Evolutionary conservation across 352 stramenopile genomes (phyloP).

Genomic region (Peronospora farinosa): DNA sequence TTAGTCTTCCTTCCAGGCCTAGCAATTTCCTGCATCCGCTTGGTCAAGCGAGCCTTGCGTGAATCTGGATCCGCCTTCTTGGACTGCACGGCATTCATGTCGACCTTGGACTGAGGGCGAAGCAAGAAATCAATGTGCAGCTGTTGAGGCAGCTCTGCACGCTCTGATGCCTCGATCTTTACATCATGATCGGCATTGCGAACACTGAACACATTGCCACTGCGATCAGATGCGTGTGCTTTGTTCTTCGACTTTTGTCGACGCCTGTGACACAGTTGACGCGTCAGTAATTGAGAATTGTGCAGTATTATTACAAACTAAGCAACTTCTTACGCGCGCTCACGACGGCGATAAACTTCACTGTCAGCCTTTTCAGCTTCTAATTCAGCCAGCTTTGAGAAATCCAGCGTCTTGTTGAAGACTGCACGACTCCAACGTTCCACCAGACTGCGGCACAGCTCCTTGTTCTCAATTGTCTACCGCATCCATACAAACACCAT

Average conservation of each 20-base stretch:
- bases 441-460: constrained; percentile 75
- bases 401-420: constrained; percentile 87
- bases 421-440: constrained; percentile 84
- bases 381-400: constrained; percentile 77
- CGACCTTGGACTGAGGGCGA: constrained; percentile 75
- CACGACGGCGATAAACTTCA: constrained; percentile 56
- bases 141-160: constrained; percentile 61
- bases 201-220: constrained; percentile 48
- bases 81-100: constrained; percentile 47
- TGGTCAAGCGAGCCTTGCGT: constrained; percentile 73
- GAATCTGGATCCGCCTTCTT: constrained; percentile 73
- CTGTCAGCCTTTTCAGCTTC: constrained; percentile 84
- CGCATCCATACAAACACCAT: neutral
- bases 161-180: constrained; percentile 49
- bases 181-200: constrained; percentile 23
- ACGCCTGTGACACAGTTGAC: constrained; percentile 16
- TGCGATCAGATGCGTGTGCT: constrained; percentile 19
- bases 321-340: constrained; percentile 29
- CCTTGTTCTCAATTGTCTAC: constrained; percentile 82
- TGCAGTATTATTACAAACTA: neutral
- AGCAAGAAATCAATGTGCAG: constrained; percentile 80
- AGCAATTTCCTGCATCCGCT: constrained; percentile 84
- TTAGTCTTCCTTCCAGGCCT: constrained; percentile 72
- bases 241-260: constrained; percentile 39
- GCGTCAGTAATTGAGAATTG: constrained; percentile 4